Evolutionary conservation across 257 asterid species (phyloP).

Genomic region (Nemophila menziesii): DNA sequence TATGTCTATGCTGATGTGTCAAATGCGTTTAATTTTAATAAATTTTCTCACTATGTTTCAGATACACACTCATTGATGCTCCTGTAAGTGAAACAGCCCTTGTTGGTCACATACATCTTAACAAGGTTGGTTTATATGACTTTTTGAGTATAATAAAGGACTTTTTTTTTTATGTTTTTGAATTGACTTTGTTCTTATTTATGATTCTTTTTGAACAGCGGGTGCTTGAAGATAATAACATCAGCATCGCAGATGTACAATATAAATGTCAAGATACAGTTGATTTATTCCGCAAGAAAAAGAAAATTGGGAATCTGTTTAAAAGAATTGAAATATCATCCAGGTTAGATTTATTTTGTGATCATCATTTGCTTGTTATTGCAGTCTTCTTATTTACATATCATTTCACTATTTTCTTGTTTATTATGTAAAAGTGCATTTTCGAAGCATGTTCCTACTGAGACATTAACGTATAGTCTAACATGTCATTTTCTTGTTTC

Average conservation of each 20-base stretch:
- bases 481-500: conserved; percentile 14
- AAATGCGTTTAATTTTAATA: background rate
- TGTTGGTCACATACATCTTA: conserved; percentile 84
- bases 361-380: background rate
- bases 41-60: conserved; percentile 21
- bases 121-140: conserved; percentile 65
- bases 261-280: conserved; percentile 61
- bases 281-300: conserved; percentile 42
- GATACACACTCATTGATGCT: conserved; percentile 41
- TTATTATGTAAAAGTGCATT: background rate
- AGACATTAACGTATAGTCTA: conserved; percentile 1
- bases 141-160: conserved; percentile 9
- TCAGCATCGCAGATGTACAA: conserved; percentile 40
- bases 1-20: background rate
- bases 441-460: conserved; percentile 2
- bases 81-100: conserved; percentile 41
- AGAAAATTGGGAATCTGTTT: conserved; percentile 51
- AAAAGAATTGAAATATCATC: conserved; percentile 41
- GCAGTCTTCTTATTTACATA: background rate
- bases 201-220: conserved; percentile 31
- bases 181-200: conserved; percentile 8
- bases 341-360: conserved; percentile 41
- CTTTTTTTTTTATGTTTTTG: conserved; percentile 8
- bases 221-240: conserved; percentile 34
- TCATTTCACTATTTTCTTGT: background rate